These are phyloP conservation scores for Erysimum cheiri DNA, from an alignment of 441 rosid genomes.

Conservation along the genomic window DNA sequence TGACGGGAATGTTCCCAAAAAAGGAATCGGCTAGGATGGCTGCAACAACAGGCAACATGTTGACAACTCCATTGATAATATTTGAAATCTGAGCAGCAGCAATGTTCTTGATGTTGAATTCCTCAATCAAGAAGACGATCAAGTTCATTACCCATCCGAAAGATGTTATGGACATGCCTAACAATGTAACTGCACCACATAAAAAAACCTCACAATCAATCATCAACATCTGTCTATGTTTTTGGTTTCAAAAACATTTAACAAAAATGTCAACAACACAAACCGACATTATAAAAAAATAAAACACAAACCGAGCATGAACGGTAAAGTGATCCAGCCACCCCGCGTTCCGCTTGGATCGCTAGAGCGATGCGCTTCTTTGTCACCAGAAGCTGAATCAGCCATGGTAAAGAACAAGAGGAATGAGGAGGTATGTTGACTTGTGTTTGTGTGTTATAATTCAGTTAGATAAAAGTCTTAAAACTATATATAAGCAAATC, in stretches of 20 bases:
- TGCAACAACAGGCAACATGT: conserved; percentile 46
- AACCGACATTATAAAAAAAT: too few species aligned
- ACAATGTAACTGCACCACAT: conserved; percentile 36
- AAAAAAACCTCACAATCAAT: background rate
- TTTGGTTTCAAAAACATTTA: background rate
- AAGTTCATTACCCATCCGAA: conserved; percentile 51
- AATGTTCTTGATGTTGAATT: conserved; percentile 48
- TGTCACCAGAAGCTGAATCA: background rate
- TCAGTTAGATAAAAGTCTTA: conserved; percentile 13
- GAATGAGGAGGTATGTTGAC: background rate
- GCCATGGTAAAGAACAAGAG: conserved; percentile 16
- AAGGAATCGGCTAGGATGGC: conserved; percentile 51
- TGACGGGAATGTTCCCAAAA: conserved; percentile 44
- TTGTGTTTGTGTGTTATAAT: conserved; percentile 1
- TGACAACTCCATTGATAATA: conserved; percentile 43
- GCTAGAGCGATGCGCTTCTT: conserved; percentile 27
- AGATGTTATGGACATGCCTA: conserved; percentile 36
- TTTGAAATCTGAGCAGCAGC: conserved; percentile 51
- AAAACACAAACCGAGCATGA: conserved; percentile 42
- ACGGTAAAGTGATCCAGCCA: conserved; percentile 58
- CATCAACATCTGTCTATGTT: background rate
- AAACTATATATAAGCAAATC: conserved; percentile 1
- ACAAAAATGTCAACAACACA: too few species aligned
- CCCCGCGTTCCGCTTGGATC: conserved; percentile 36
- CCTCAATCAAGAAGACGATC: conserved; percentile 53